phyloP scores from a whole-genome alignment of 768 basidiomycete species.

The Lactarius vividus region DNA sequence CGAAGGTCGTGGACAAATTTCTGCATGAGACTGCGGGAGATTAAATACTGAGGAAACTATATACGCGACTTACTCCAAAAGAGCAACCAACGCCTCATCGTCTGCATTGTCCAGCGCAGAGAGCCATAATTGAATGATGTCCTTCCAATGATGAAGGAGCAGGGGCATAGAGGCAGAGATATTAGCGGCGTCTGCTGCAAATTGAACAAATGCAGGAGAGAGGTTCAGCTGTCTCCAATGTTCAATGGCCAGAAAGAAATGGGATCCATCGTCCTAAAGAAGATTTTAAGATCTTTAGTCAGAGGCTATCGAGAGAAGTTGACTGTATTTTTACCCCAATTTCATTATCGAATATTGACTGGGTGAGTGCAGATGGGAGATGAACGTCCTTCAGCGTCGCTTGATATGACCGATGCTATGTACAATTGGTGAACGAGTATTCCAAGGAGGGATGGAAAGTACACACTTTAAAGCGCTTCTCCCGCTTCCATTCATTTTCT shows the following conservation, averaged over 20 bases:
- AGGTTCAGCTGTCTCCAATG: slow-evolving; percentile 83
- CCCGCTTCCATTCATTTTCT: slow-evolving; percentile 31
- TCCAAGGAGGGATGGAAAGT: not conserved
- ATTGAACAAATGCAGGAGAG: slow-evolving; percentile 67
- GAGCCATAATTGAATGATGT: slow-evolving; percentile 65
- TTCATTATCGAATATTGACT: slow-evolving; percentile 53
- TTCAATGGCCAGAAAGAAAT: slow-evolving; percentile 70
- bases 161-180: slow-evolving; percentile 76
- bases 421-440: not conserved
- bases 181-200: slow-evolving; percentile 56
- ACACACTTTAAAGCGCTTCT: slow-evolving; percentile 53
- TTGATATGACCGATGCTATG: slow-evolving; percentile 72
- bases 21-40: slow-evolving; percentile 60
- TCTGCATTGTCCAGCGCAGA: slow-evolving; percentile 55
- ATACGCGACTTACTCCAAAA: slow-evolving; percentile 66
- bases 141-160: slow-evolving; percentile 75
- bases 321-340: slow-evolving; percentile 42
- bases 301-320: not conserved
- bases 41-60: slow-evolving; percentile 3
- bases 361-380: slow-evolving; percentile 60
- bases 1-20: slow-evolving; percentile 79
- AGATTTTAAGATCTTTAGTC: not conserved
- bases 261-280: slow-evolving; percentile 70
- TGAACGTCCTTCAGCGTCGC: slow-evolving; percentile 67
- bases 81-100: slow-evolving; percentile 66